These are phyloP conservation scores for Saturnispora zaruensis DNA, from an alignment of 805 yeast genomes.

Conservation along the genomic window DNA sequence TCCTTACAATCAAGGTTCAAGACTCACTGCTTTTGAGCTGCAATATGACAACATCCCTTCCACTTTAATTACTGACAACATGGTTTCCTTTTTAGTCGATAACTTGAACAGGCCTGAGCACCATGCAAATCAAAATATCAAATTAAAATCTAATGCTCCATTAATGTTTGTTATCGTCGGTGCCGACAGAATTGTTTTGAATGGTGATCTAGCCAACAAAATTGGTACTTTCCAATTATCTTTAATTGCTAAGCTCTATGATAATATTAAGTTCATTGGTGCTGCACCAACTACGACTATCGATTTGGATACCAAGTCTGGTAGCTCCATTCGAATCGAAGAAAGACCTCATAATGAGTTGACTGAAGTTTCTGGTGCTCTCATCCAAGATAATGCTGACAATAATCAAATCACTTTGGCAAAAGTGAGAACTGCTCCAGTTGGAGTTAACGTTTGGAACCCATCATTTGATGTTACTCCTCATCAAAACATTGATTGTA, in stretches of 20 bases:
- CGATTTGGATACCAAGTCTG: conserved; percentile 56
- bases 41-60: conserved; percentile 82
- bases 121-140: conserved; percentile 17
- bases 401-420: conserved; percentile 24
- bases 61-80: conserved; percentile 81
- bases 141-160: conserved; percentile 42
- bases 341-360: conserved; percentile 78
- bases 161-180: conserved; percentile 86
- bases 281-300: conserved; percentile 95
- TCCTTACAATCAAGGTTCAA: conserved; percentile 94
- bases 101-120: conserved; percentile 27
- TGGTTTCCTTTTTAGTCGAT: conserved; percentile 72
- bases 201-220: conserved; percentile 95
- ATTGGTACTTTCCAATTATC: conserved; percentile 92
- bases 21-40: conserved; percentile 85
- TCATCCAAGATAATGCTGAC: conserved; percentile 28
- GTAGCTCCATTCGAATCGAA: conserved; percentile 76
- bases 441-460: conserved; percentile 83
- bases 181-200: conserved; percentile 86
- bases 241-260: conserved; percentile 52
- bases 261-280: conserved; percentile 73
- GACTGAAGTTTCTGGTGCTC: conserved; percentile 65
- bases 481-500: conserved; percentile 69
- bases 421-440: conserved; percentile 76
- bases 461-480: conserved; percentile 97